These are phyloP conservation scores for Leccinum ochraceum DNA, from an alignment of 768 basidiomycete genomes.

Conservation along the genomic window DNA sequence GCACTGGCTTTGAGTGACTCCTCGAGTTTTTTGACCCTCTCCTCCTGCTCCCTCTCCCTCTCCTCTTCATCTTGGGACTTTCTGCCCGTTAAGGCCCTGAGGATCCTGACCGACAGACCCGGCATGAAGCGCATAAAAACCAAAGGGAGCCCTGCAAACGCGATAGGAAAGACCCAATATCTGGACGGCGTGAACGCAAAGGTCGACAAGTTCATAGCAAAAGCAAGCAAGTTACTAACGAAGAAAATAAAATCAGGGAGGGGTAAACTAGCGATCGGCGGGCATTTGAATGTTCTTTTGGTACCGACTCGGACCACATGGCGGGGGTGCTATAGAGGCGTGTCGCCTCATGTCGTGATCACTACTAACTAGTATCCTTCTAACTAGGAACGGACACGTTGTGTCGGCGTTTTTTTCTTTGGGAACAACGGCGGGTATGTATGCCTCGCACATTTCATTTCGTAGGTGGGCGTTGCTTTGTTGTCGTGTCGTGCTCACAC, in stretches of 20 bases:
- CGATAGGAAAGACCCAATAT: conserved; percentile 30
- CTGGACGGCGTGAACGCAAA: conserved; percentile 29
- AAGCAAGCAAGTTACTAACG: conserved; percentile 16
- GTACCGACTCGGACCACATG: conserved; percentile 27
- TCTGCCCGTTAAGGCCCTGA: background rate
- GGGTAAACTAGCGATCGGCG: conserved; percentile 15
- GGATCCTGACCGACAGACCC: background rate
- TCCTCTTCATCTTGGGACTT: conserved; percentile 27
- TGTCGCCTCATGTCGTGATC: conserved; percentile 26
- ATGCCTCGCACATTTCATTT: conserved; percentile 28
- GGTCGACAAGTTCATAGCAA: conserved; percentile 33
- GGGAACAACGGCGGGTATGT: background rate
- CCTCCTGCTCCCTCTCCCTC: conserved; percentile 14
- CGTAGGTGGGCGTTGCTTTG: background rate
- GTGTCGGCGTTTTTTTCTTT: conserved; percentile 15
- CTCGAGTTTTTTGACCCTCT: conserved; percentile 21
- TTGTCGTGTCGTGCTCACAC: conserved; percentile 8
- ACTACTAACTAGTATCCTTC: background rate
- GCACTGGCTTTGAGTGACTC: background rate
- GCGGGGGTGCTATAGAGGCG: conserved; percentile 24
- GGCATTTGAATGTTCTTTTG: conserved; percentile 29
- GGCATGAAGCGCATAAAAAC: conserved; percentile 23
- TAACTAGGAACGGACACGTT: conserved; percentile 18
- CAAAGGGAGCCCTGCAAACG: conserved; percentile 30
- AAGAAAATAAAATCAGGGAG: background rate